Conservation (phyloP, 345 rosid species). For the Ailanthus altissimus region DNA sequence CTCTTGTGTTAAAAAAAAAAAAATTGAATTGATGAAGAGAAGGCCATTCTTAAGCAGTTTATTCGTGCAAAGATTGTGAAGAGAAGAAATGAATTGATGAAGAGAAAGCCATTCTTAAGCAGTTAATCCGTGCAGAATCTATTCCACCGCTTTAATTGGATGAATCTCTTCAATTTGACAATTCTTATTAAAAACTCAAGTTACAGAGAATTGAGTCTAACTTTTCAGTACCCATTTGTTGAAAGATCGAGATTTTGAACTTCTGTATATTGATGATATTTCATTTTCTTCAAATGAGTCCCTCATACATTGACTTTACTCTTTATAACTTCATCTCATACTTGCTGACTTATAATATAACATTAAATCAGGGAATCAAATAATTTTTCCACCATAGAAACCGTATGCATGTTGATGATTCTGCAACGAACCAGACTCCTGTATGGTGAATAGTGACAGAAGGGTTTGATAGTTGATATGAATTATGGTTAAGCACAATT, state of each 20-base stretch:
- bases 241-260: conserved; percentile 9
- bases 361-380: background rate
- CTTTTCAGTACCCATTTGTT: conserved; percentile 7
- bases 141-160: conserved; percentile 51
- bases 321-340: background rate
- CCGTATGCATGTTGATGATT: background rate
- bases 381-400: background rate
- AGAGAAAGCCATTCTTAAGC: conserved; percentile 74
- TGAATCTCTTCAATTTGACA: conserved; percentile 30
- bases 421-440: background rate
- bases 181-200: conserved; percentile 19
- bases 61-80: too few species aligned
- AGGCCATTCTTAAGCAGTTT: conserved; percentile 67
- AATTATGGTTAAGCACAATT: background rate
- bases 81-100: too few species aligned
- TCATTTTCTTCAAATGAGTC: background rate
- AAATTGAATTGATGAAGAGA: conserved; percentile 69
- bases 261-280: background rate
- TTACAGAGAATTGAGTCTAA: background rate
- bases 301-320: background rate
- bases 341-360: background rate
- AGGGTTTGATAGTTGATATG: background rate
- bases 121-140: conserved; percentile 48
- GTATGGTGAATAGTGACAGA: background rate
- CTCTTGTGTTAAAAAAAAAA: too few species aligned